Evolutionary conservation across 2,329 filamentous ascomycete species (phyloP), one percentile per base, ranked within the genome.

Genomic region (Aspergillus fructus): DNA sequence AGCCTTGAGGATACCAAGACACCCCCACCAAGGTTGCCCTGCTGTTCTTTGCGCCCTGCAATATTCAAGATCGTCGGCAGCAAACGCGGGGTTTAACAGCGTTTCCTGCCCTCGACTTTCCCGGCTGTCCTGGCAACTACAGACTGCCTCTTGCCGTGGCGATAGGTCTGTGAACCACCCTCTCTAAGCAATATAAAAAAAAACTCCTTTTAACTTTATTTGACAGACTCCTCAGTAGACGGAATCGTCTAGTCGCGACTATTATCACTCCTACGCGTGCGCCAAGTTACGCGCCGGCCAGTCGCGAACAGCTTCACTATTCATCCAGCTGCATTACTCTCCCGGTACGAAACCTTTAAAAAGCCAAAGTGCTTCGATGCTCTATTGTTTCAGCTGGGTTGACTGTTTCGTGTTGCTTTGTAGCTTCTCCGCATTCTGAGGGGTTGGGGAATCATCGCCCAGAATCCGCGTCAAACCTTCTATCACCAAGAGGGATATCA

Each of bases 341-440:
- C 5, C 21, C 21, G 42, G 21, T 45, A 24, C 42, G 15, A 6
- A 45, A 24, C 19, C 42, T 6, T 23, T 15, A 27, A 46, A 46
- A 15, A n/a, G 19, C 12, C 27, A 27, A 45, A 17, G 27, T 45
- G 19, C 41, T 49, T 17, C 27, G 12, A 33, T 34, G 6, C 15
- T 34, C 37, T 17, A 12, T 43, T 19, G 30, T 17, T 49, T 42
- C 40, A 24, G 46, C 46, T 34, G 30, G 19, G 24, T 45, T 30
- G 24, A 42, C 27, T 5, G 21, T 33, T 47, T 33, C 5, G 42
- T 6, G 21, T 50, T 15, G 43, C 40, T 45, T 46, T 60, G 48
- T 49, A 52, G 58, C 54, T 43, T 33, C 51, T 60, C 51, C 58
- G 50, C 55, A 33, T 60, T 60, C 51, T 51, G 49, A 37, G 51